Evolutionary conservation across 1,284 basidiomycete species (phyloP).

Genomic region (Pisolithus thermaeus): DNA sequence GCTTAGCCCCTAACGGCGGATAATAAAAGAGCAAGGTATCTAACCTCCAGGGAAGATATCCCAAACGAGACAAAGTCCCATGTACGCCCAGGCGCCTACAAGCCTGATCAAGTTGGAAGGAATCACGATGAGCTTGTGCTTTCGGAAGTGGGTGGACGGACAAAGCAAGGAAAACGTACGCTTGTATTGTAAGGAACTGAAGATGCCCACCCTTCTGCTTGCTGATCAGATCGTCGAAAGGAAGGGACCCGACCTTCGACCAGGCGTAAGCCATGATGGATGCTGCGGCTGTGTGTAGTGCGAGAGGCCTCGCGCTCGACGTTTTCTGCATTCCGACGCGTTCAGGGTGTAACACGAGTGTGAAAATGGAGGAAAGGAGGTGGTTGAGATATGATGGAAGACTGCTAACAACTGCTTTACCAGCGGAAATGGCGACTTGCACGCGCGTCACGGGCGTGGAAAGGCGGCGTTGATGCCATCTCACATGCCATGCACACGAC

Average conservation of each 20-base stretch:
- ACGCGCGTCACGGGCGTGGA: not conserved
- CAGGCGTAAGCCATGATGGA: slow-evolving; percentile 2
- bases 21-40: slow-evolving; percentile 10
- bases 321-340: slow-evolving; percentile 4
- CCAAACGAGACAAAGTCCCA: slow-evolving; percentile 20
- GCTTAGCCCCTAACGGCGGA: not conserved
- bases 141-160: slow-evolving; percentile 48
- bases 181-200: slow-evolving; percentile 74
- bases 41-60: slow-evolving; percentile 20
- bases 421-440: not conserved
- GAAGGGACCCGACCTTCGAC: slow-evolving; percentile 14
- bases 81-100: slow-evolving; percentile 24
- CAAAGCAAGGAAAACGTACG: slow-evolving; percentile 47
- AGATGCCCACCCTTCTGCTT: slow-evolving; percentile 58
- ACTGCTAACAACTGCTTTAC: not conserved
- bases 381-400: not conserved
- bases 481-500: not conserved
- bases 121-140: not conserved
- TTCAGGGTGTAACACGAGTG: not conserved
- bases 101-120: slow-evolving; percentile 13
- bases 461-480: not conserved
- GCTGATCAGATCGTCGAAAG: slow-evolving; percentile 28
- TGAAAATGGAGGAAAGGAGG: not conserved
- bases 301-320: slow-evolving; percentile 13
- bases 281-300: slow-evolving; percentile 33